Conservation (phyloP, 192 early-diverging fungal genomes). For the Podila minutissima region DNA sequence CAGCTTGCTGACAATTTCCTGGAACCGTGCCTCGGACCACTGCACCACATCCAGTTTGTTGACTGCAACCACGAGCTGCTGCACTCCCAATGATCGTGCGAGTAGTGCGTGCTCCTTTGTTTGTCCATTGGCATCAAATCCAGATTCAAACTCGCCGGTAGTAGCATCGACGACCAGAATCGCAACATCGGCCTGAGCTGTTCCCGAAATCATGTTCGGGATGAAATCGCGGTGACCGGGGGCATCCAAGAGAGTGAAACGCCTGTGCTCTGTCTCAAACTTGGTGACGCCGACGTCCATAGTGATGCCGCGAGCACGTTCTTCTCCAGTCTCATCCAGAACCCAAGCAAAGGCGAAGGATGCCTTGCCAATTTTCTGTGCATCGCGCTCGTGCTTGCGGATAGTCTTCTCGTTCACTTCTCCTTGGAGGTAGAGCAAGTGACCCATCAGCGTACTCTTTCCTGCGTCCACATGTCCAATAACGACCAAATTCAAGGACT, state of each 20-base stretch:
- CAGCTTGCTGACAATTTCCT: conserved; percentile 78
- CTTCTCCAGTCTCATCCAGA: conserved; percentile 95
- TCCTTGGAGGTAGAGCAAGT: conserved; percentile 88
- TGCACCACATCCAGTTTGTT: conserved; percentile 95
- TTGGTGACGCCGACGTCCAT: conserved; percentile 94
- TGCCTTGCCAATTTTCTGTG: conserved; percentile 93
- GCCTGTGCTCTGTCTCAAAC: conserved; percentile 82
- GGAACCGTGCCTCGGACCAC: conserved; percentile 85
- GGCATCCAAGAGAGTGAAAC: conserved; percentile 93
- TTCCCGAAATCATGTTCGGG: conserved; percentile 99
- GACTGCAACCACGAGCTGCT: conserved; percentile 91
- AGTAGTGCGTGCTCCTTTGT: conserved; percentile 96
- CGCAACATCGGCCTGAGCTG: conserved; percentile 94
- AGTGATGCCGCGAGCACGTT: conserved; percentile 90
- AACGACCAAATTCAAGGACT: conserved; percentile 85
- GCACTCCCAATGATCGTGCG: conserved; percentile 91
- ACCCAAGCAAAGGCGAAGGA: conserved; percentile 99
- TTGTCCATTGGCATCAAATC: conserved; percentile 94
- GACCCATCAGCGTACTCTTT: conserved; percentile 97
- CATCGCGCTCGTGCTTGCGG: conserved; percentile 88
- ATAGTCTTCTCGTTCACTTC: conserved; percentile 90
- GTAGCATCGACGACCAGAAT: conserved; percentile 92
- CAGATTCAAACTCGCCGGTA: conserved; percentile 93
- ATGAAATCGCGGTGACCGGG: conserved; percentile 99
- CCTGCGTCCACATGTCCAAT: conserved; percentile 98